Conservation (phyloP, 225 moss, liverwort and hornwort species). For the Physcomitrium patens region DNA sequence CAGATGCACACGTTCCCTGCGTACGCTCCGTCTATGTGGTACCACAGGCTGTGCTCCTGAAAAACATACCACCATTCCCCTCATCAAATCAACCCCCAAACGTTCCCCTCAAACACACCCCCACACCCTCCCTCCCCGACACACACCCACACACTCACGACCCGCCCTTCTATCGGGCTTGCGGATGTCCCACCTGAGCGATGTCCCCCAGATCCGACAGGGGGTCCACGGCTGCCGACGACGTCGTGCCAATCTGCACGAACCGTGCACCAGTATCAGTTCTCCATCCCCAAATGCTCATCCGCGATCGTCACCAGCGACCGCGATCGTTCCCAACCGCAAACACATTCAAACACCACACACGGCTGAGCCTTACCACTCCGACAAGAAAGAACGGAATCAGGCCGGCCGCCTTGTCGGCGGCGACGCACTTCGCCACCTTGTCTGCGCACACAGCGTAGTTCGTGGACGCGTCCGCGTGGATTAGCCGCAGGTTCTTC, state of each 20-base stretch:
- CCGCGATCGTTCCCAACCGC: too few species aligned
- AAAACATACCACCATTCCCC: background rate
- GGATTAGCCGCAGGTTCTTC: conserved; percentile 62
- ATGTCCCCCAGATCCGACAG: conserved; percentile 67
- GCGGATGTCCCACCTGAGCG: conserved; percentile 43
- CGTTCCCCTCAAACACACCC: background rate
- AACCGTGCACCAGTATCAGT: too few species aligned
- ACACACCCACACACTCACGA: too few species aligned
- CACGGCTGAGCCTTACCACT: conserved; percentile 42
- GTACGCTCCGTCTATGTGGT: conserved; percentile 69
- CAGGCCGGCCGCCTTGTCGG: conserved; percentile 70
- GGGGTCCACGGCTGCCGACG: conserved; percentile 85
- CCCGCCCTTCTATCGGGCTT: too few species aligned
- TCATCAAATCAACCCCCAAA: background rate
- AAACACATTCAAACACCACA: too few species aligned
- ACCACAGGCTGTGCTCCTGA: conserved; percentile 58
- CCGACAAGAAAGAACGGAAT: conserved; percentile 80
- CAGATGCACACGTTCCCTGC: conserved; percentile 72
- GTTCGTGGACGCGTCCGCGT: conserved; percentile 54
- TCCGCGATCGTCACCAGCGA: too few species aligned
- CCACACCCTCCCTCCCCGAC: too few species aligned
- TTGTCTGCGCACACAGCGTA: conserved; percentile 61
- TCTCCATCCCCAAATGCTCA: too few species aligned
- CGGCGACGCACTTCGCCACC: conserved; percentile 50
- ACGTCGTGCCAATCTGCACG: conserved; percentile 83